Percentiles rank a stretch among this genome's conserved stretches.
Evolutionary conservation across 352 stramenopile genomes (phyloP).

Genomic region (Globisporangium uncinulatum): DNA sequence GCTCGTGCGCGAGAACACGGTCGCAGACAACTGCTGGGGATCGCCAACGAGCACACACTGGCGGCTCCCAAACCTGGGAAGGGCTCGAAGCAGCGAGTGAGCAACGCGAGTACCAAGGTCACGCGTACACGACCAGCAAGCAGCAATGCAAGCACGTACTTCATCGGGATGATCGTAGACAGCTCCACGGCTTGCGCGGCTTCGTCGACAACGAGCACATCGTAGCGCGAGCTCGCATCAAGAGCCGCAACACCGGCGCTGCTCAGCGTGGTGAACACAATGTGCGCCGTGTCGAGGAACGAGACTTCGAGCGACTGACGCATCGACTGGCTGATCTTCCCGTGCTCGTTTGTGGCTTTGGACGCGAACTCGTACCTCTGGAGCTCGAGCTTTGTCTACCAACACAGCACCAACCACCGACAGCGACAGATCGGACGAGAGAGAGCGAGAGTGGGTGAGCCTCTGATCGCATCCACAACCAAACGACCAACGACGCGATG

Average conservation of each 20-base stretch:
- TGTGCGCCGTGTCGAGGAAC: slow-evolving; percentile 87
- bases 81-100: neutral
- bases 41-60: slow-evolving; percentile 92
- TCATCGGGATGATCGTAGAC: slow-evolving; percentile 88
- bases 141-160: slow-evolving; percentile 34
- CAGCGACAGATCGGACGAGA: neutral
- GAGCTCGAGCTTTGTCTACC: slow-evolving; percentile 73
- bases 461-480: slow-evolving; percentile 3
- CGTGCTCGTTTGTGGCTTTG: slow-evolving; percentile 54
- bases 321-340: slow-evolving; percentile 56
- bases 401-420: neutral
- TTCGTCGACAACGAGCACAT: slow-evolving; percentile 86
- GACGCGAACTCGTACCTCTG: slow-evolving; percentile 80
- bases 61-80: slow-evolving; percentile 72
- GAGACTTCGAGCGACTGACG: slow-evolving; percentile 81
- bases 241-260: slow-evolving; percentile 79
- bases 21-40: slow-evolving; percentile 91
- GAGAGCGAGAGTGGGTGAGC: slow-evolving; percentile 5
- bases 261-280: slow-evolving; percentile 91
- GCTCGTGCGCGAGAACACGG: slow-evolving; percentile 87
- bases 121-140: neutral
- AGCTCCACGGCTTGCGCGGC: slow-evolving; percentile 82
- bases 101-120: neutral
- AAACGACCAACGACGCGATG: neutral
- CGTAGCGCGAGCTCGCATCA: slow-evolving; percentile 69